phyloP scores from a whole-genome alignment of 2,329 filamentous ascomycete species.

The Coniella vitis region DNA sequence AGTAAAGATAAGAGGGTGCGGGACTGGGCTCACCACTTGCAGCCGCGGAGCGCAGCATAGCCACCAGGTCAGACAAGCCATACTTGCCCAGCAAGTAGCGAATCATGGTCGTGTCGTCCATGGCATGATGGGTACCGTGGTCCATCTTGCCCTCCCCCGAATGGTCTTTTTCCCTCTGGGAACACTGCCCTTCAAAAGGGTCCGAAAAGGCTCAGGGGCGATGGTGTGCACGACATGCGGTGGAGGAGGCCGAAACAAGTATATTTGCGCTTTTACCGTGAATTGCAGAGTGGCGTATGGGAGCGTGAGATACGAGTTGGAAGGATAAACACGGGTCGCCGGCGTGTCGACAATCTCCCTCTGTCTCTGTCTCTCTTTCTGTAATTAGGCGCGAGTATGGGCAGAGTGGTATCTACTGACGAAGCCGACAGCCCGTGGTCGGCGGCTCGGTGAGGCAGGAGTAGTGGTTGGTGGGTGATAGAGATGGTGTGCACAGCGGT shows the following conservation, averaged over 20 bases:
- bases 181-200: constrained; percentile 8
- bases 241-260: neutral
- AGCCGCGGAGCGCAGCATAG: constrained; percentile 15
- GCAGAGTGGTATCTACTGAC: constrained; percentile 12
- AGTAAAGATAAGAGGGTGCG: neutral
- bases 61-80: constrained; percentile 14
- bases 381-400: constrained; percentile 13
- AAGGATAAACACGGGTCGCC: constrained; percentile 6
- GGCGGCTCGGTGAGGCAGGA: constrained; percentile 6
- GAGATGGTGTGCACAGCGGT: no score
- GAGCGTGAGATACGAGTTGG: neutral
- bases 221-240: constrained; percentile 14
- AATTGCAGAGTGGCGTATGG: no score
- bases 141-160: constrained; percentile 14
- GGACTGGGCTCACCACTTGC: constrained; percentile 14
- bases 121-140: constrained; percentile 9
- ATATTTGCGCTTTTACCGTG: neutral
- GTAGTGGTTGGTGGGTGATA: neutral
- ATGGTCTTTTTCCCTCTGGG: neutral
- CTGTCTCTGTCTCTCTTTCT: no score
- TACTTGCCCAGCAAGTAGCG: constrained; percentile 17
- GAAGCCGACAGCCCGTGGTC: constrained; percentile 6
- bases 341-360: constrained; percentile 1
- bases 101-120: constrained; percentile 16
- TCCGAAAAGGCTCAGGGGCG: constrained; percentile 13